Evolutionary conservation across 805 yeast species (phyloP).

Genomic region (Ogataea polymorpha): DNA sequence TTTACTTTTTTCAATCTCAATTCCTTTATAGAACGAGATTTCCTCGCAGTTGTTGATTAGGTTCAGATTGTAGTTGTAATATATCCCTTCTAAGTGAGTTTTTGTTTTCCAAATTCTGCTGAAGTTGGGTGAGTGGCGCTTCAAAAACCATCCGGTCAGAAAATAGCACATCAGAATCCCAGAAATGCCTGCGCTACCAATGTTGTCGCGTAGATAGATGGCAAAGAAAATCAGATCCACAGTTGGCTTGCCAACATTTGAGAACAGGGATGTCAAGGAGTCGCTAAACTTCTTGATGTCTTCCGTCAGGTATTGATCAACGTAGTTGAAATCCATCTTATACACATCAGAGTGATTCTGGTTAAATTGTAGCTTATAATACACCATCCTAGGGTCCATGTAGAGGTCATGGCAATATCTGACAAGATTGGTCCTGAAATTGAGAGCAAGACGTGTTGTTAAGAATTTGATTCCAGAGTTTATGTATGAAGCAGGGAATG

Average conservation of each 20-base stretch:
- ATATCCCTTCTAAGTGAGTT: constrained; percentile 83
- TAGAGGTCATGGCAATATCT: constrained; percentile 90
- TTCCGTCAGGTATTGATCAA: constrained; percentile 83
- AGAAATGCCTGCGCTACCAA: constrained; percentile 81
- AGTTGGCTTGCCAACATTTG: constrained; percentile 88
- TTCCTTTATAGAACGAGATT: constrained; percentile 91
- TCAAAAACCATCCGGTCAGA: constrained; percentile 71
- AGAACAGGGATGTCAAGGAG: constrained; percentile 77
- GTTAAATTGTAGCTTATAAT: constrained; percentile 74
- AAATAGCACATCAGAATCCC: constrained; percentile 83
- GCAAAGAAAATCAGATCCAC: constrained; percentile 84
- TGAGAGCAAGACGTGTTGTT: constrained; percentile 71
- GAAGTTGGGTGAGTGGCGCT: constrained; percentile 77
- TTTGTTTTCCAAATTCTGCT: constrained; percentile 70
- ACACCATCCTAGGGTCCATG: constrained; percentile 74
- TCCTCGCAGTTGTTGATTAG: constrained; percentile 89
- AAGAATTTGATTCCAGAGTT: constrained; percentile 84
- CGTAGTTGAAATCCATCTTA: constrained; percentile 50
- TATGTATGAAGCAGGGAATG: constrained; percentile 90
- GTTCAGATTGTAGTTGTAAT: constrained; percentile 80
- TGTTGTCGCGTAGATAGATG: constrained; percentile 74
- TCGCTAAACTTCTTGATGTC: constrained; percentile 80
- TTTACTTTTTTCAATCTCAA: constrained; percentile 68
- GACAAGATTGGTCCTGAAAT: constrained; percentile 78
- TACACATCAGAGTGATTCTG: constrained; percentile 33